Evolutionary conservation across 495 filamentous ascomycete genomes (phyloP).

Genomic region (Cetradonia linearis): DNA sequence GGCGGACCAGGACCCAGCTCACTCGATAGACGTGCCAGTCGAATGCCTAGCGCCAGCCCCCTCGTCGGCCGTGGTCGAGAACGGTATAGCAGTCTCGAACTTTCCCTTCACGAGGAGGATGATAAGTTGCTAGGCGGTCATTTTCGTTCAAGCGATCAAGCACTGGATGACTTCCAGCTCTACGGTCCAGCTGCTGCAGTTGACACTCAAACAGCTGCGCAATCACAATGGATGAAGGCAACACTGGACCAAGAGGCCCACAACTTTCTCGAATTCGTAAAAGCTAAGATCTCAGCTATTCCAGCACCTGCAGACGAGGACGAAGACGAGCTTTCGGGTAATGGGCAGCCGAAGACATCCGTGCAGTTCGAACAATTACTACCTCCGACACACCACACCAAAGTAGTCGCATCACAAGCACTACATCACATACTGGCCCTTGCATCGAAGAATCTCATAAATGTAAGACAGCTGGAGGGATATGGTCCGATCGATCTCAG

Average conservation of each 20-base stretch:
- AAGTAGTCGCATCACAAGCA: slow-evolving; percentile 57
- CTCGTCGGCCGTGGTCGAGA: slow-evolving; percentile 46
- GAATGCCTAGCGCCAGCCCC: slow-evolving; percentile 51
- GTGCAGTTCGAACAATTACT: slow-evolving; percentile 53
- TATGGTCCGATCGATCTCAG: slow-evolving; percentile 29
- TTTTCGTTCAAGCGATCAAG: slow-evolving; percentile 33
- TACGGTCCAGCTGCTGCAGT: slow-evolving; percentile 37
- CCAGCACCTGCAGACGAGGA: slow-evolving; percentile 30
- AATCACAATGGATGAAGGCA: slow-evolving; percentile 35
- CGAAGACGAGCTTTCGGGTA: slow-evolving; percentile 28
- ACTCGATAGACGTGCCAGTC: slow-evolving; percentile 32
- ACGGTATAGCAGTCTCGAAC: slow-evolving; percentile 30
- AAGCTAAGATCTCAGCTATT: slow-evolving; percentile 29
- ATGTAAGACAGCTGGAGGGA: slow-evolving; percentile 42
- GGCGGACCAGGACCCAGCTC: slow-evolving; percentile 17
- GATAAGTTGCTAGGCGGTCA: slow-evolving; percentile 37
- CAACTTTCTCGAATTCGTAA: slow-evolving; percentile 53
- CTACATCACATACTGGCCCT: slow-evolving; percentile 64
- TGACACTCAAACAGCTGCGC: slow-evolving; percentile 37
- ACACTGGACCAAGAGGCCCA: slow-evolving; percentile 47
- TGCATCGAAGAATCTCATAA: slow-evolving; percentile 51
- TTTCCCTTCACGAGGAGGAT: slow-evolving; percentile 30
- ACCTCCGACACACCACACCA: slow-evolving; percentile 41
- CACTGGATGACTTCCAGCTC: slow-evolving; percentile 34
- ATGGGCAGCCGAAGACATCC: slow-evolving; percentile 30